Base-by-base conservation (phyloP, 2,329 filamentous ascomycete genomes). In the Fusarium sp. region DNA sequence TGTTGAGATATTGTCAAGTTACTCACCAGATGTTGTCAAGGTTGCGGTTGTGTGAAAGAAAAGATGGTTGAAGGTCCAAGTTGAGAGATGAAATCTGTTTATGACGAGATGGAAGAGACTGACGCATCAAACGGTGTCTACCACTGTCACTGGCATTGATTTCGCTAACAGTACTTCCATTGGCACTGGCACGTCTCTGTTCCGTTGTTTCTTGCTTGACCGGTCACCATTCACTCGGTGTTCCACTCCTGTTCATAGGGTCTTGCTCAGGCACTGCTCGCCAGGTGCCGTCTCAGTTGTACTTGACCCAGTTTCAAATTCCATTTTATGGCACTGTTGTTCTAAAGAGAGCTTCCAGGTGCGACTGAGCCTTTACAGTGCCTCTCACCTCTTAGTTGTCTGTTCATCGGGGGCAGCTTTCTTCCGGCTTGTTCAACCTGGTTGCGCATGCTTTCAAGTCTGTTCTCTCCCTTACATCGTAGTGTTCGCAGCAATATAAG, bases 161-260 rank as follows among this genome's bases (percentile, higher is more conserved):
- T 11, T 25, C 2, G 0, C 12, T 1, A 35, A 8, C 9, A 21
- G 0, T 18, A 15, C 6, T 14, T 15, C 29, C 14, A 18, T 18
- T 54, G 23, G 33, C 33, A 39, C 33, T 29, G 23, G 23, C 15
- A n/a, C 6, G 10, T n/a, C 15, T 27, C 19, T 29, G 19, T 39
- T 38, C 23, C n/a, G 15, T 9, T 18, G 7, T 21, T 39, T 39
- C 23, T 27, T 29, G 14, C 49, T 27, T 18, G 15, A 19, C 19
- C 39, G 4, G 19, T 3, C 7, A 16, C 10, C 8, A 27, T 5
- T 52, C 33, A 21, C 33, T 10, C 4, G 23, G 7, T 7, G 7
- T 19, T 19, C 15, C 18, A 16, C 31, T 52, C 10, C 10, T 38
- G 19, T 39, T 39, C 29, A 35, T 16, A 25, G n/a, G n/a, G 18